Percentiles rank a stretch among this genome's conserved stretches.
Conservation (phyloP, 106 monocot genomes). For the Gastrodia elata region DNA sequence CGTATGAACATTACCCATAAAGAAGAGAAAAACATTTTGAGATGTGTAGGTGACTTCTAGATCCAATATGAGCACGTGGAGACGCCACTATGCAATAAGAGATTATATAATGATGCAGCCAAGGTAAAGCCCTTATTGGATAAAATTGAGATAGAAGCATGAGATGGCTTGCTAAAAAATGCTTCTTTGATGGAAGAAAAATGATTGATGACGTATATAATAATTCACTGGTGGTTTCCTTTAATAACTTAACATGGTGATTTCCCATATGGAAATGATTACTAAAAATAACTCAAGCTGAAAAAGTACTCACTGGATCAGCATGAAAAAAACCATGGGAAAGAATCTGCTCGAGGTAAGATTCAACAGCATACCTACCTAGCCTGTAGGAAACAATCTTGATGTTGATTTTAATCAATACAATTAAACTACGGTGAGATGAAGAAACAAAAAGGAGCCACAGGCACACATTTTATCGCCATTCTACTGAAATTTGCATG, state of each 20-base stretch:
- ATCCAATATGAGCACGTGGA: too few relatives aligned
- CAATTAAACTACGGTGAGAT: neutral
- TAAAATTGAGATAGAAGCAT: too few relatives aligned
- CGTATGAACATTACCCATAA: too few relatives aligned
- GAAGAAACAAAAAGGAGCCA: neutral
- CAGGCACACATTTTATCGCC: neutral
- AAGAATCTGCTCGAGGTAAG: constrained; percentile 93
- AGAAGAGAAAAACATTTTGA: too few relatives aligned
- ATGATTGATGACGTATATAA: too few relatives aligned
- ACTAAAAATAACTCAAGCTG: neutral
- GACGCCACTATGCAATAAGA: too few relatives aligned
- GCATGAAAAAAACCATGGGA: constrained; percentile 99
- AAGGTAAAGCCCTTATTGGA: too few relatives aligned
- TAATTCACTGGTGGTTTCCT: too few relatives aligned
- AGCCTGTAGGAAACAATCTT: constrained; percentile 37
- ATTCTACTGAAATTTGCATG: neutral
- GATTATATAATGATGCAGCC: too few relatives aligned
- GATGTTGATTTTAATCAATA: neutral
- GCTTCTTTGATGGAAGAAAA: too few relatives aligned
- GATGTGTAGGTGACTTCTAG: too few relatives aligned
- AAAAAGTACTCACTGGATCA: constrained; percentile 61
- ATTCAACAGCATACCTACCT: constrained; percentile 95
- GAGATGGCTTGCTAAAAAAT: too few relatives aligned
- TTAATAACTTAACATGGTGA: neutral
- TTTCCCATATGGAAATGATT: neutral